phyloP scores from a whole-genome alignment of 495 filamentous ascomycete genomes.

The Daldinia grandis region DNA sequence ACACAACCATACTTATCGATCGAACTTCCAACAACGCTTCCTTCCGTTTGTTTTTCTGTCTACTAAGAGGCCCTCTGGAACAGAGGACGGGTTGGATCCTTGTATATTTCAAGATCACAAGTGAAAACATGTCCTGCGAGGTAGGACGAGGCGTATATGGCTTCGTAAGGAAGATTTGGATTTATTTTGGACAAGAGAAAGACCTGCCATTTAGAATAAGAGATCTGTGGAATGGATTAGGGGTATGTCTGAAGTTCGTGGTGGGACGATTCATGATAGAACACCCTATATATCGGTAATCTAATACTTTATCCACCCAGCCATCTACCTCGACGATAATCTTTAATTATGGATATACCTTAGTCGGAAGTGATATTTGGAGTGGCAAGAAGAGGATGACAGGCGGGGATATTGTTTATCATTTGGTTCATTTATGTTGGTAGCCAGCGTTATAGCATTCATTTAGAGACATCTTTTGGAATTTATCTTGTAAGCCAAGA shows the following conservation, averaged over 20 bases:
- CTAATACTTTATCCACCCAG: constrained; percentile 38
- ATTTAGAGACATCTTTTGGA: background rate
- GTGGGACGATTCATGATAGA: constrained; percentile 41
- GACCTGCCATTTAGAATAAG: constrained; percentile 34
- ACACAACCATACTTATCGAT: background rate
- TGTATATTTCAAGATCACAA: constrained; percentile 42
- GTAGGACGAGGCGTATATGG: constrained; percentile 31
- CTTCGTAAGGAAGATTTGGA: constrained; percentile 22
- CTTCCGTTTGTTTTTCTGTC: constrained; percentile 4
- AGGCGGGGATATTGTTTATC: background rate
- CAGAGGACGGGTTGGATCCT: constrained; percentile 18
- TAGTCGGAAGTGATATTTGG: background rate
- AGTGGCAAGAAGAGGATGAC: background rate
- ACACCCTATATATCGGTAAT: constrained; percentile 41
- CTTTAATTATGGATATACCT: background rate
- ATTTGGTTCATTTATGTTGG: background rate
- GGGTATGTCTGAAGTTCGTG: constrained; percentile 31
- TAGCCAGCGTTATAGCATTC: constrained; percentile 5
- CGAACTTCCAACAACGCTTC: constrained; percentile 1
- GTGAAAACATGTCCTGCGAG: constrained; percentile 3
- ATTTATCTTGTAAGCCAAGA: constrained; percentile 1
- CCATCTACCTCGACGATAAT: background rate
- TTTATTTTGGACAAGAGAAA: constrained; percentile 30
- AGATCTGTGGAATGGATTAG: constrained; percentile 20
- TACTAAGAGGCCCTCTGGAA: constrained; percentile 11